Evolutionary conservation across 2,329 filamentous ascomycete species (phyloP).

Genomic region (Blastomyces emzantsi): DNA sequence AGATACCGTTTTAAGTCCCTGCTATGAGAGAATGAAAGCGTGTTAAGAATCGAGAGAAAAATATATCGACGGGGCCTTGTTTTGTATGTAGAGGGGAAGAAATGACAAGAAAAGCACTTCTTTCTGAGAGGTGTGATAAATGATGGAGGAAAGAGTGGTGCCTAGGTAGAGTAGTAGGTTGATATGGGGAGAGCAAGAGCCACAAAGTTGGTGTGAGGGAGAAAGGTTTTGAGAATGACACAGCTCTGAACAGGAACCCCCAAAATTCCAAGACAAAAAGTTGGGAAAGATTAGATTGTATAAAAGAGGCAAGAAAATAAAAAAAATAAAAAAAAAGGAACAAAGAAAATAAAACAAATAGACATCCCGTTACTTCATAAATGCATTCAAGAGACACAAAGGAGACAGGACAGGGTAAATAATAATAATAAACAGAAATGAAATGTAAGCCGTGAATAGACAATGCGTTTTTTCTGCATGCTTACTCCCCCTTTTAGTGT

Average conservation of each 20-base stretch:
- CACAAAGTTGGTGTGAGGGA: not conserved
- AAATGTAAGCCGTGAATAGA: conserved; percentile 20
- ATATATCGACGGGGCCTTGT: not conserved
- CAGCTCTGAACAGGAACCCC: not conserved
- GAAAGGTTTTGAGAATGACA: not conserved
- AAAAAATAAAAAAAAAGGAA: not conserved
- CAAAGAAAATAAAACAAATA: not conserved
- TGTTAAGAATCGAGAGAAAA: not conserved
- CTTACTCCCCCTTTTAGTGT: not conserved
- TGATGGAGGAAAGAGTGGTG: not conserved
- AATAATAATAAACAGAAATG: conserved; percentile 25
- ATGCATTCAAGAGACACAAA: conserved; percentile 4
- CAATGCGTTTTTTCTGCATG: not conserved
- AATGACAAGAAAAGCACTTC: not conserved
- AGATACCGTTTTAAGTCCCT: not conserved
- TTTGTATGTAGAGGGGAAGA: not conserved
- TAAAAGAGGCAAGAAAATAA: not conserved
- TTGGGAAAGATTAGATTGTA: conserved; percentile 8
- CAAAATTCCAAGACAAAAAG: not conserved
- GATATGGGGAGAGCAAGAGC: not conserved
- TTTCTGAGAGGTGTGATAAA: not conserved
- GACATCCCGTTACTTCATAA: conserved; percentile 2
- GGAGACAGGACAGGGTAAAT: conserved; percentile 18
- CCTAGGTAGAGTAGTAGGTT: not conserved
- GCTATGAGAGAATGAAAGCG: not conserved